Evolutionary conservation across 805 yeast genomes (phyloP), one percentile per base, ranked within the genome.

Genomic region (Ogataea chonburiensis): DNA sequence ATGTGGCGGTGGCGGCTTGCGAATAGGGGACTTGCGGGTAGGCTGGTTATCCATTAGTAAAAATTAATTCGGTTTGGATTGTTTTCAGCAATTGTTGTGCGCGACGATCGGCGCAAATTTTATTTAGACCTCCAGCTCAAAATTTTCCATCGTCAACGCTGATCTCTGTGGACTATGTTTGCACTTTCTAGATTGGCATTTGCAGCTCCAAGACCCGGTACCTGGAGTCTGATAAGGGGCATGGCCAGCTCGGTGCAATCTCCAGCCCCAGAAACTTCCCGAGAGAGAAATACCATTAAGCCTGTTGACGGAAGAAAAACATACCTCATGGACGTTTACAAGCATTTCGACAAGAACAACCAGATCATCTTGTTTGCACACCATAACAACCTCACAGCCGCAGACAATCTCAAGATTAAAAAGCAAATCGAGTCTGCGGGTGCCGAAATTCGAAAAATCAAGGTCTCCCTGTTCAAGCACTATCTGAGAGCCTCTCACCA

Each of bases 351-450:
- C 64, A 79, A 80, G 39, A 67, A 63, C 18, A 77, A 78, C 58
- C 79, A 86, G 24, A 78, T 89, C 28, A 68, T 89, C 10, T 69
- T 91, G 37, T 79, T 86, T 49, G 75, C 80, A 5, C 98, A 93
- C 64, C 91, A 86, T 66, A 86, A 87, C 59, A 88, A 88, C 58
- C 63, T 89, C 49, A 60, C 75, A 38, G 80, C 86, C 48, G 52
- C 62, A 10, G 98, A 93, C 46, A 79, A 83, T 55, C 74, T 71
- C 40, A 64, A 55, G 22, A 69, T 81, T 46, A 75, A 96, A 55
- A 56, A 68, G 12, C 82, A 79, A 46, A 68, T 93, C 45, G 63
- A 56, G 28, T 70, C 72, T 32, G 64, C 73, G n/a, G 94, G 93
- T 11, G 94, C 81, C 17, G 73, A 70, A 38, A 65, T 88, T 44